Base-by-base conservation (phyloP, 768 basidiomycete species). In the Lepiota venenata region DNA sequence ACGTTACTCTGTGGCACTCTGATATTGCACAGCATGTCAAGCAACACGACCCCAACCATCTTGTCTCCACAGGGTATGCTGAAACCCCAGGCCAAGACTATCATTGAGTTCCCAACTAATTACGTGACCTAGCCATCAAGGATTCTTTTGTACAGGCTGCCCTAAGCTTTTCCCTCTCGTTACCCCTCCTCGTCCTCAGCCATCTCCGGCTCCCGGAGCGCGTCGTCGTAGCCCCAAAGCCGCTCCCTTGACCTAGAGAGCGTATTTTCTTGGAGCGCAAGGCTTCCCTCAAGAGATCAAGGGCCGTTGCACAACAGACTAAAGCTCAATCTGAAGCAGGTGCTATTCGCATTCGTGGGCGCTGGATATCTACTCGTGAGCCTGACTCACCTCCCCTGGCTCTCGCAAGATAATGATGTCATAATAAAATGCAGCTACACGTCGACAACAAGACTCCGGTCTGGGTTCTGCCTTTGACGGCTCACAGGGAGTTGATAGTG, bases 401-500 rank as follows among this genome's bases (percentile, higher is more conserved):
- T 44, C 36, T 32, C 32, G 10, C 32, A 8, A 32, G 32, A 14
- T 32, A 46, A 20, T 50, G 48, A 25, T 50, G 42, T 48, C 56
- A 44, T 43, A 45, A 57, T 53, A 43, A 32, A 36, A 27, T 53
- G 42, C 61, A 81, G 78, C 69, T 57, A 77, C 81, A 36, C 76
- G 69, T 60, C 74, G 78, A 36, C 80, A 82, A 55, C 66, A 71
- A 58, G 69, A 74, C 41, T 61, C 71, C 47, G 65, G 63, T 40
- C 57, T 77, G 32, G 82, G 83, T 22, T 61, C 85, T 20, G 70
- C 72, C 22, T 83, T 80, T 55, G 80, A 88, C 62, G 86, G 87
- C 1, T 74, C 81, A n/a, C 70, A 71, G 32, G 85, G 85, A 32
- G 82, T 87, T 16, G 86, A 88, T 63, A 81, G 78, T 52, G 79